A percentile compares a stretch with the other conserved stretches of the same genome.
Evolutionary conservation across 192 early-diverging fungal species (phyloP).

Genomic region (Geranomyces variabilis): DNA sequence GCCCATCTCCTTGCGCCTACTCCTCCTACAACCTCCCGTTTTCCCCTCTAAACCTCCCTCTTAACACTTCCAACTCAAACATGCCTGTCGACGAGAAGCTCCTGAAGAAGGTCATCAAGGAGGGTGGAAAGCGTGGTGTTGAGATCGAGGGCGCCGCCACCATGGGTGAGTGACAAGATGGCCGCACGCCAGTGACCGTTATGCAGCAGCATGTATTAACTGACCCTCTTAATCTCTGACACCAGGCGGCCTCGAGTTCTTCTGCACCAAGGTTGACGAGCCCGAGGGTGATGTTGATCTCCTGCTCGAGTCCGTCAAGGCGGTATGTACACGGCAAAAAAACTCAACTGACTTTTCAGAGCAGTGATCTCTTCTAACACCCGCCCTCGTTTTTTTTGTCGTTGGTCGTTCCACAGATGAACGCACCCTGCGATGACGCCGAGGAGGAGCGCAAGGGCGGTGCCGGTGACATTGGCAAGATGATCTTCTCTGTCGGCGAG

Average conservation of each 20-base stretch:
- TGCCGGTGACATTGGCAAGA: conserved; percentile 36
- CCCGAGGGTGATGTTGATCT: conserved; percentile 34
- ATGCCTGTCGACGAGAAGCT: conserved; percentile 36
- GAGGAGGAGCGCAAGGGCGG: conserved; percentile 36
- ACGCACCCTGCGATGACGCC: conserved; percentile 26
- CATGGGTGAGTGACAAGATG: conserved; percentile 27
- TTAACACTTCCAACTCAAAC: background rate
- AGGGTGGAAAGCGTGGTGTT: conserved; percentile 38
- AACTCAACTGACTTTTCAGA: too few relatives aligned
- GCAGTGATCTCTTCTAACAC: too few relatives aligned
- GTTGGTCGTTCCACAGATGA: too few relatives aligned
- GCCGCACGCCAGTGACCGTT: background rate
- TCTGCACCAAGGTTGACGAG: conserved; percentile 36
- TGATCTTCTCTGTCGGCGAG: conserved; percentile 30
- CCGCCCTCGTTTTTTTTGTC: too few relatives aligned
- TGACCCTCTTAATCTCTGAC: background rate
- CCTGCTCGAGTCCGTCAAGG: conserved; percentile 30
- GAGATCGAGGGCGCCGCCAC: conserved; percentile 37
- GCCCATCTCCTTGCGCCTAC: too few relatives aligned
- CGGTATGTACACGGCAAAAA: background rate
- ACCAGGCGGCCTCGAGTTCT: conserved; percentile 29
- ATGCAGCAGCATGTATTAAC: too few relatives aligned
- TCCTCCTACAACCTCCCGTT: too few relatives aligned
- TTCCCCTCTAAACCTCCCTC: too few relatives aligned
- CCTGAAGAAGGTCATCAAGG: conserved; percentile 37